These are phyloP conservation scores for Leccinum solheimii DNA, from an alignment of 1,284 basidiomycete genomes.

Conservation along the genomic window DNA sequence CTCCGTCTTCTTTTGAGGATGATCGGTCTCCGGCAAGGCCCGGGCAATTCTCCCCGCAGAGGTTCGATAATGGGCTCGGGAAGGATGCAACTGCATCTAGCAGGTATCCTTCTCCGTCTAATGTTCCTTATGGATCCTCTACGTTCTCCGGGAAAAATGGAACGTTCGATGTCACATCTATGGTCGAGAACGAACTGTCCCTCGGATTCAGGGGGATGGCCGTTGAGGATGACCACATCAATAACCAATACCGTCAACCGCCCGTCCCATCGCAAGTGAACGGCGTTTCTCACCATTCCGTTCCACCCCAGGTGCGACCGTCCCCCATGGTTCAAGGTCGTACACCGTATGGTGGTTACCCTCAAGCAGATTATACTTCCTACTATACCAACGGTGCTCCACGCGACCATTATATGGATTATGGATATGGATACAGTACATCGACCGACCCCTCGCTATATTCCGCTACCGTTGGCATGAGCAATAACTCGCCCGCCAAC, in stretches of 20 bases:
- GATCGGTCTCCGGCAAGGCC: conserved; percentile 49
- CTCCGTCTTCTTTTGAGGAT: conserved; percentile 40
- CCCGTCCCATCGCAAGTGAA: conserved; percentile 25
- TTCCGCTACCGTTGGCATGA: conserved; percentile 43
- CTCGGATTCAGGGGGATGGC: conserved; percentile 63
- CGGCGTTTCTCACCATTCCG: conserved; percentile 24
- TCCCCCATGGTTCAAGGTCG: conserved; percentile 47
- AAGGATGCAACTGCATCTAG: conserved; percentile 41
- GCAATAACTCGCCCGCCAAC: conserved; percentile 43
- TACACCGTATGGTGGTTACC: conserved; percentile 50
- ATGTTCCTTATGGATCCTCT: conserved; percentile 40
- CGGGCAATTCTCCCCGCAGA: conserved; percentile 54
- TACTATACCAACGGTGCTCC: conserved; percentile 53
- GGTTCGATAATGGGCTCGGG: conserved; percentile 47
- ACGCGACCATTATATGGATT: conserved; percentile 50
- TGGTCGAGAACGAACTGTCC: conserved; percentile 55
- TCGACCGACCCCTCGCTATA: conserved; percentile 54
- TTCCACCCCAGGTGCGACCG: conserved; percentile 38
- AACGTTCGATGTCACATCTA: conserved; percentile 46
- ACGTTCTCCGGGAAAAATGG: conserved; percentile 37
- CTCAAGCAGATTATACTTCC: conserved; percentile 54
- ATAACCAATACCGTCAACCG: conserved; percentile 34
- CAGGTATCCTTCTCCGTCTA: conserved; percentile 50
- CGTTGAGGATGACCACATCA: conserved; percentile 60
- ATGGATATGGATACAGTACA: conserved; percentile 55